A percentile compares a stretch with the other conserved stretches of the same genome.
Conservation (phyloP, 768 basidiomycete species). For the Lactarius hatsudake region DNA sequence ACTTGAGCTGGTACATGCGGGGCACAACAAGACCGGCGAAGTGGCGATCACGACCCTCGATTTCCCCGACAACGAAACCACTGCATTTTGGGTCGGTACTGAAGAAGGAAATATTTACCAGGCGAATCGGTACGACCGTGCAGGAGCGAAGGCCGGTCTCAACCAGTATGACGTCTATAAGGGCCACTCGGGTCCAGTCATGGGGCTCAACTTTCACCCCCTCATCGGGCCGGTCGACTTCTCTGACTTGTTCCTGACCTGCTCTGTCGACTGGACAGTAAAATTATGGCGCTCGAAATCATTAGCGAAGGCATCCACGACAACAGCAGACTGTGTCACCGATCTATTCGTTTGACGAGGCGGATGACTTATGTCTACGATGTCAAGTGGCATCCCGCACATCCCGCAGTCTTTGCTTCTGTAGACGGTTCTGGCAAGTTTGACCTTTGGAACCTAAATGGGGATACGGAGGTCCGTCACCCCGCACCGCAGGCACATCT, state of each 20-base stretch:
- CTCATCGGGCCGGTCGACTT: slow-evolving; percentile 89
- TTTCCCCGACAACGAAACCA: slow-evolving; percentile 95
- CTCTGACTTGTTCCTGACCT: slow-evolving; percentile 89
- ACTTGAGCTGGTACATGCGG: slow-evolving; percentile 81
- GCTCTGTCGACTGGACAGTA: slow-evolving; percentile 97
- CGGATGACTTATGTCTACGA: slow-evolving; percentile 99
- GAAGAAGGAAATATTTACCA: slow-evolving; percentile 98
- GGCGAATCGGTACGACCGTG: slow-evolving; percentile 95
- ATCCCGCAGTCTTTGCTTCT: slow-evolving; percentile 90
- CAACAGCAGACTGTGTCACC: slow-evolving; percentile 57
- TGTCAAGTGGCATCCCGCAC: slow-evolving; percentile 95
- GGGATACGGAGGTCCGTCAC: slow-evolving; percentile 85
- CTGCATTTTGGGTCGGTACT: slow-evolving; percentile 96
- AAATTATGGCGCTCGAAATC: slow-evolving; percentile 92
- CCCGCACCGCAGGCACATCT: neutral
- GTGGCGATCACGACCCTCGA: slow-evolving; percentile 92
- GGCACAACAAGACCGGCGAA: slow-evolving; percentile 95
- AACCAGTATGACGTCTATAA: slow-evolving; percentile 92
- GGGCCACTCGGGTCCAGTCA: slow-evolving; percentile 90
- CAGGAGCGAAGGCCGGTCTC: slow-evolving; percentile 93
- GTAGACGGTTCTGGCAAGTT: slow-evolving; percentile 96
- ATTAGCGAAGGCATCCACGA: slow-evolving; percentile 67
- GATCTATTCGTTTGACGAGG: slow-evolving; percentile 93
- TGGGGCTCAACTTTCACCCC: slow-evolving; percentile 94
- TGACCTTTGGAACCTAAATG: slow-evolving; percentile 96